Evolutionary conservation across 345 rosid genomes (phyloP), one percentile per base, ranked within the genome.

Genomic region (Gossypium mustelinum): DNA sequence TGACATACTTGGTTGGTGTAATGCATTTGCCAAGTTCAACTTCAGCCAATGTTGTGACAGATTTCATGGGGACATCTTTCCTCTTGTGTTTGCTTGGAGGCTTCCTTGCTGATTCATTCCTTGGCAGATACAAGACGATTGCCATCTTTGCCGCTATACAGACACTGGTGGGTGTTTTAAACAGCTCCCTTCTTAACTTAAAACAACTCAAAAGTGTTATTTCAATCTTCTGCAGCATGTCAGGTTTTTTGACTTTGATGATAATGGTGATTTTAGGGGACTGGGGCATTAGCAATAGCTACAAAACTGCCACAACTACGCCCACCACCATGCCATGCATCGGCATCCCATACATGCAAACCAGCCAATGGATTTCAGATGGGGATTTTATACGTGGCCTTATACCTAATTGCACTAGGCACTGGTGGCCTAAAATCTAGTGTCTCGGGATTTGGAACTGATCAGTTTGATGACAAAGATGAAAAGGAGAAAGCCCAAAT

Each of bases 381-480:
- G 94, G 89, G 94, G 14, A 62, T 92, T 70, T 82, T 91, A 10
- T 94, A 90, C 75, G 9, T 88, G 65, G 68, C 81, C 3, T 77
- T 90, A 29, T 87, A 88, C 75, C 80, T 85, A 66, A 81, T 82
- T 68, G 89, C 92, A 39, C 78, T 90, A 3, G 94, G 94, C 18
- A 88, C 92, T 0, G 94, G 94, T 62, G 92, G 94, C 10, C 79
- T 90, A n/a, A 86, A 90, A 81, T 86, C 94, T 20, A 86, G 95
- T 54, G 86, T 90, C 25, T 88, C 91, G 0, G 90, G 88, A 11
- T 88, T 85, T 61, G 95, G 91, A 29, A 85, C 91, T 2, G 87
- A 90, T 78, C 94, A 90, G 50, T 88, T 88, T 77, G 94, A 90
- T 66, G 90, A 85, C 57, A 83, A 86, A 12, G 87, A 90, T 70